These are phyloP conservation scores for Gynochthodes officinalis DNA, from an alignment of 257 asterid genomes.

Conservation along the genomic window DNA sequence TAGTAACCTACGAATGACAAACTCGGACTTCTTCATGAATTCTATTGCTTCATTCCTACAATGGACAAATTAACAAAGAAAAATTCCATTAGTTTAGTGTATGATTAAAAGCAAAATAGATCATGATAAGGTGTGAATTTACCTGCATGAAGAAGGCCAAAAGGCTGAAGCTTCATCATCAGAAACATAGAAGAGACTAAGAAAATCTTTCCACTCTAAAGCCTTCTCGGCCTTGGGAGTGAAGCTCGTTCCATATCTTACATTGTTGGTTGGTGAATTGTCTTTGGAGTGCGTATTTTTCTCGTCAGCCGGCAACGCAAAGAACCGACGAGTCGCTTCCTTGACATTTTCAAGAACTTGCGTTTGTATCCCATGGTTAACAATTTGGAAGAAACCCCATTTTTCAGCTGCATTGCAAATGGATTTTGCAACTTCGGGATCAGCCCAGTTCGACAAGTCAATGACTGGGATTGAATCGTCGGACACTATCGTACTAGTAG, in stretches of 20 bases:
- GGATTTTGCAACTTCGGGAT: constrained; percentile 3
- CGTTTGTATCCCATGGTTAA: constrained; percentile 27
- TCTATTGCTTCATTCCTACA: constrained; percentile 27
- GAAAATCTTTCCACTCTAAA: constrained; percentile 40
- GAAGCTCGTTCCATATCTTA: constrained; percentile 31
- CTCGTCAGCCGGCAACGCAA: constrained; percentile 22
- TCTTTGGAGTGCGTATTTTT: constrained; percentile 26
- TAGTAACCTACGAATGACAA: constrained; percentile 18
- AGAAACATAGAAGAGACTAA: constrained; percentile 30
- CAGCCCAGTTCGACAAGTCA: constrained; percentile 28
- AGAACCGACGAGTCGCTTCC: constrained; percentile 26
- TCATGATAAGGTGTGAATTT: too few species aligned
- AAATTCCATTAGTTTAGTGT: too few species aligned
- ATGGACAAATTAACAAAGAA: background rate
- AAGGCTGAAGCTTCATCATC: constrained; percentile 26
- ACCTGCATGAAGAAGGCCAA: constrained; percentile 32
- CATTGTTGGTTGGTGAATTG: constrained; percentile 18
- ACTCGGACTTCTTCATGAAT: constrained; percentile 20
- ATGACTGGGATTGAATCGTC: constrained; percentile 29
- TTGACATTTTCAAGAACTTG: constrained; percentile 26
- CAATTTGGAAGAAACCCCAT: constrained; percentile 34
- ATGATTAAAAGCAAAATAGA: too few species aligned
- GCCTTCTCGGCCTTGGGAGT: constrained; percentile 33
- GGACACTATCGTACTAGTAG: background rate
- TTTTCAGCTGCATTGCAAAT: constrained; percentile 28